Base-by-base conservation (phyloP, 2,329 filamentous ascomycete genomes). In the Clonostachys rosea region DNA sequence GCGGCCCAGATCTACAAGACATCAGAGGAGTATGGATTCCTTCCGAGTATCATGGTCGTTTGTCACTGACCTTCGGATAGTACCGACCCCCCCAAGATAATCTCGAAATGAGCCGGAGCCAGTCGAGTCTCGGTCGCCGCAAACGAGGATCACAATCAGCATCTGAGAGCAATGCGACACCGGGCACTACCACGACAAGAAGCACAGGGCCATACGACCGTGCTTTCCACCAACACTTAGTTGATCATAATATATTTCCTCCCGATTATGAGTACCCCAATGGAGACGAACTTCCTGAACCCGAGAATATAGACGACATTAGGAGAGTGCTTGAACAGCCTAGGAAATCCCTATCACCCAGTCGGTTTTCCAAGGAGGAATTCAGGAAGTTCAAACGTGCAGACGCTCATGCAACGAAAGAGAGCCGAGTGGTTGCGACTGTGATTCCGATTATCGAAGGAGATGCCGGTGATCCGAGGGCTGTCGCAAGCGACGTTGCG, bases 271-370 rank as follows among this genome's bases (percentile, higher is more conserved):
- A 45, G 16, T 53, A 52, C 43, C 54, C 49, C 10, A 48, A 55
- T 34, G 52, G 52, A n/a, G 14, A 30, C 13, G 34, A 34, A 12
- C 40, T 42, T 11, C 41, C 51, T n/a, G 24, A 53, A 17, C 57
- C 52, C 12, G 50, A 50, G 3, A 58, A 57, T 16, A 47, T 54
- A 10, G 47, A 51, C 7, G 54, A 58, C 8, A 59, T 59, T 5
- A 16, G 30, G 4, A 24, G 20, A 43, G 49, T 30, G 10, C 41
- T 56, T 4, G 30, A 41, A 11, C 47, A 45, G 24, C 52, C 37
- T 10, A 48, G 54, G 41, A 18, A 16, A 40, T 71, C 67, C 12
- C 62, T 71, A 47, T 70, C 65, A 9, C 60, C 61, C 18, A 64
- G 61, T n/a, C 46, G 48, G 16, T 69, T 68, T 48, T 55, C 62